These are phyloP conservation scores for Fusarium guadeloupense DNA, from an alignment of 2,329 filamentous ascomycete genomes.

Conservation along the genomic window DNA sequence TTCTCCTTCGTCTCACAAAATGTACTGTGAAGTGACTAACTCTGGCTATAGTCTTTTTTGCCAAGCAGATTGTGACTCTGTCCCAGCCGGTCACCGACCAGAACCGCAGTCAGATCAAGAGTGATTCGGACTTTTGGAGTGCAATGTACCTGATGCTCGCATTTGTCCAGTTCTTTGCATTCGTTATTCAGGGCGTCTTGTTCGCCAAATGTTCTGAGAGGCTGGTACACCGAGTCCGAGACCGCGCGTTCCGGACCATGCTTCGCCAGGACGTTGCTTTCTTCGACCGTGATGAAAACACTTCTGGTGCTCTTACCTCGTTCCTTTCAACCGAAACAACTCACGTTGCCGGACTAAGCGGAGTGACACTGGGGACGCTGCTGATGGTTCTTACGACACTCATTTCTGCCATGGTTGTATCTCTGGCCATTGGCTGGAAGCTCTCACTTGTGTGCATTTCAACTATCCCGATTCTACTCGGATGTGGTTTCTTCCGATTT, in stretches of 20 bases:
- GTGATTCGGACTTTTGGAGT: slow-evolving; percentile 84
- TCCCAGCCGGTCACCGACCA: slow-evolving; percentile 60
- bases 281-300: slow-evolving; percentile 91
- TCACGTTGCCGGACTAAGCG: slow-evolving; percentile 86
- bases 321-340: slow-evolving; percentile 92
- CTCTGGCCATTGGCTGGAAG: slow-evolving; percentile 86
- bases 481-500: slow-evolving; percentile 88
- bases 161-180: slow-evolving; percentile 75
- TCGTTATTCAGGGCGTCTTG: slow-evolving; percentile 72
- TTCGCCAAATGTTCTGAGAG: slow-evolving; percentile 90
- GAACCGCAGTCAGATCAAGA: slow-evolving; percentile 66
- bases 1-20: background rate
- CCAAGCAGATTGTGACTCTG: slow-evolving; percentile 83
- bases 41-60: slow-evolving; percentile 79
- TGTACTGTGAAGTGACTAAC: slow-evolving; percentile 1
- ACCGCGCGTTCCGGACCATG: slow-evolving; percentile 84
- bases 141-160: slow-evolving; percentile 90
- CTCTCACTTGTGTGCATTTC: slow-evolving; percentile 83
- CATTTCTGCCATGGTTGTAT: slow-evolving; percentile 74
- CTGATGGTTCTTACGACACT: slow-evolving; percentile 84
- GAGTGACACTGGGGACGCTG: slow-evolving; percentile 86
- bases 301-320: slow-evolving; percentile 85
- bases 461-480: slow-evolving; percentile 79
- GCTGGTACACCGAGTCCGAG: slow-evolving; percentile 83
- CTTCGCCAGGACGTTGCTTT: slow-evolving; percentile 92